Evolutionary conservation across 164 flowering plant species (phyloP).

Genomic region (Pachysandra terminalis): DNA sequence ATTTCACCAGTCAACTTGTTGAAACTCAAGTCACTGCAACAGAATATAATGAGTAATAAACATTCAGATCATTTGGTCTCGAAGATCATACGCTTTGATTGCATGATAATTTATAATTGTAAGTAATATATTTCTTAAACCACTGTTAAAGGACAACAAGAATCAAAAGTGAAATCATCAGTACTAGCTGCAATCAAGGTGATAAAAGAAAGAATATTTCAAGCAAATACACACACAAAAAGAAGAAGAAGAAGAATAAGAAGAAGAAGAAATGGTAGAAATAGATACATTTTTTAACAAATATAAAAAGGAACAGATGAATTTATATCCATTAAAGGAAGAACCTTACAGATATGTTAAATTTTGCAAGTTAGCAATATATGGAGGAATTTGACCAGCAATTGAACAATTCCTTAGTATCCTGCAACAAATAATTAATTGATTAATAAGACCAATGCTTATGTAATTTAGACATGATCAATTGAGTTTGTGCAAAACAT

Average conservation of each 20-base stretch:
- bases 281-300: too few species aligned
- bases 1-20: neutral
- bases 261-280: too few species aligned
- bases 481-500: neutral
- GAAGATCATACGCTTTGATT: neutral
- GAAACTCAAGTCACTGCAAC: constrained; percentile 1
- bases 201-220: neutral
- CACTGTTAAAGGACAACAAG: too few species aligned
- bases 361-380: neutral
- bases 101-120: neutral
- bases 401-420: constrained; percentile 5
- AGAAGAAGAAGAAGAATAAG: neutral
- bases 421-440: neutral
- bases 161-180: too few species aligned
- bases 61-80: neutral
- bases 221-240: neutral
- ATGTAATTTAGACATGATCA: neutral
- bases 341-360: neutral
- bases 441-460: neutral
- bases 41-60: neutral
- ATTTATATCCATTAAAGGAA: too few species aligned
- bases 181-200: neutral
- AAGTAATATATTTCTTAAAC: too few species aligned
- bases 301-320: neutral
- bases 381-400: neutral